Evolutionary conservation across 768 basidiomycete species (phyloP).

Genomic region (Kwoniella sp.): DNA sequence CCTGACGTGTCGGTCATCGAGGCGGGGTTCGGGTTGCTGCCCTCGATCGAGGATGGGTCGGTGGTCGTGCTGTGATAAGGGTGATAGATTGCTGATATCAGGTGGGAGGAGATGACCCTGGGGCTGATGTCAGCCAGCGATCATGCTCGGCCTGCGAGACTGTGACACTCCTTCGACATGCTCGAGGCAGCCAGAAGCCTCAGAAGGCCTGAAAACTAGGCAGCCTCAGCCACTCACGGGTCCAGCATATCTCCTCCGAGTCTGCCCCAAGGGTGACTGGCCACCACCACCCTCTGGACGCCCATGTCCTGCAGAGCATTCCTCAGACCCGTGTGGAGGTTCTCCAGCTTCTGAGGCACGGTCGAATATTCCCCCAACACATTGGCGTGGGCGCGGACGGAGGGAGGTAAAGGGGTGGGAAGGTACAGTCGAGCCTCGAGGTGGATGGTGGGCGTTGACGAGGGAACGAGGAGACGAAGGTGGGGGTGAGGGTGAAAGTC

Average conservation of each 20-base stretch:
- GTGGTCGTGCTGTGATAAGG: constrained; percentile 7
- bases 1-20: background rate
- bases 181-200: background rate
- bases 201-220: background rate
- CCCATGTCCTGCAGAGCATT: constrained; percentile 4
- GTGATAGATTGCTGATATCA: constrained; percentile 17
- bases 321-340: background rate
- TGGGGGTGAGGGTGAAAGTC: constrained; percentile 18
- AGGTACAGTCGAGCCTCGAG: constrained; percentile 38
- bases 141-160: too few species aligned
- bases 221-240: constrained; percentile 36
- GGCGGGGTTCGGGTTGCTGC: background rate
- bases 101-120: constrained; percentile 31
- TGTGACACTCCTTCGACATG: too few species aligned
- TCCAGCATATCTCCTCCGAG: constrained; percentile 37
- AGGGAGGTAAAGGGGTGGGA: constrained; percentile 5
- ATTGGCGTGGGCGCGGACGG: background rate
- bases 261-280: constrained; percentile 36
- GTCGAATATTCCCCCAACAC: constrained; percentile 1
- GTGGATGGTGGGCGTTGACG: constrained; percentile 14
- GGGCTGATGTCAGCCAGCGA: too few species aligned
- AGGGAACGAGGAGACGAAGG: constrained; percentile 27
- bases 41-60: constrained; percentile 13
- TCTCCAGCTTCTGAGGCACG: constrained; percentile 6
- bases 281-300: constrained; percentile 25